Evolutionary conservation across 2,329 filamentous ascomycete genomes (phyloP).

Genomic region (Fusarium albosuccineum): DNA sequence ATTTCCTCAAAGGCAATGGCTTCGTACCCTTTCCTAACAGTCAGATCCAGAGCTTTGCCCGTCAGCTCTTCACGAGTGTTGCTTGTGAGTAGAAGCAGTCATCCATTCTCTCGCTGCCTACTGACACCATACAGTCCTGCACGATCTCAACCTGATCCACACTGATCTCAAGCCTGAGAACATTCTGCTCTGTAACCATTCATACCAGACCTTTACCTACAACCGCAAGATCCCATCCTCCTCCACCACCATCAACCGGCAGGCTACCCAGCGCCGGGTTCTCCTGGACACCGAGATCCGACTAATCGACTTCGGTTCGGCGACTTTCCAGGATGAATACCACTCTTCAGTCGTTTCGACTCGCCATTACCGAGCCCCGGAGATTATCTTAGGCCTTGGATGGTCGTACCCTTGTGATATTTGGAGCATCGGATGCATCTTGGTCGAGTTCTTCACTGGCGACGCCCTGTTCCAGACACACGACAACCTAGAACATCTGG

Average conservation of each 20-base stretch:
- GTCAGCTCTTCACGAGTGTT: constrained; percentile 97
- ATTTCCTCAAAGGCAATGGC: constrained; percentile 94
- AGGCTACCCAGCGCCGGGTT: constrained; percentile 73
- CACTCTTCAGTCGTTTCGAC: constrained; percentile 80
- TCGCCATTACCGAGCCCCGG: constrained; percentile 76
- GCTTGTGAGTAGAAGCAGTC: constrained; percentile 76
- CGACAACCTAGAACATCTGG: constrained; percentile 78
- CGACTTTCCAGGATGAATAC: constrained; percentile 80
- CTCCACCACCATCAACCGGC: constrained; percentile 69
- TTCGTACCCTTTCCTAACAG: constrained; percentile 99
- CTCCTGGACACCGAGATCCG: constrained; percentile 77
- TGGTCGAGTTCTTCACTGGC: constrained; percentile 79
- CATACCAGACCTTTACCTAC: constrained; percentile 78
- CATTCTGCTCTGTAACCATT: constrained; percentile 74
- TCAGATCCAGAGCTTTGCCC: constrained; percentile 96
- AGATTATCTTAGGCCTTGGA: constrained; percentile 77
- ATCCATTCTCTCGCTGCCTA: not conserved
- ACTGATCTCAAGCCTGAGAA: constrained; percentile 83
- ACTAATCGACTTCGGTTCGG: constrained; percentile 78
- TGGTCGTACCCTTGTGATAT: constrained; percentile 81
- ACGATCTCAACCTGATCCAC: constrained; percentile 97
- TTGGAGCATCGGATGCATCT: constrained; percentile 80
- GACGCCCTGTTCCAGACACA: constrained; percentile 80
- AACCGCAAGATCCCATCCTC: constrained; percentile 78
- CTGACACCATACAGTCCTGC: constrained; percentile 74